Evolutionary conservation across 306 rosid genomes (phyloP).

Genomic region (Prunus fruticosa): DNA sequence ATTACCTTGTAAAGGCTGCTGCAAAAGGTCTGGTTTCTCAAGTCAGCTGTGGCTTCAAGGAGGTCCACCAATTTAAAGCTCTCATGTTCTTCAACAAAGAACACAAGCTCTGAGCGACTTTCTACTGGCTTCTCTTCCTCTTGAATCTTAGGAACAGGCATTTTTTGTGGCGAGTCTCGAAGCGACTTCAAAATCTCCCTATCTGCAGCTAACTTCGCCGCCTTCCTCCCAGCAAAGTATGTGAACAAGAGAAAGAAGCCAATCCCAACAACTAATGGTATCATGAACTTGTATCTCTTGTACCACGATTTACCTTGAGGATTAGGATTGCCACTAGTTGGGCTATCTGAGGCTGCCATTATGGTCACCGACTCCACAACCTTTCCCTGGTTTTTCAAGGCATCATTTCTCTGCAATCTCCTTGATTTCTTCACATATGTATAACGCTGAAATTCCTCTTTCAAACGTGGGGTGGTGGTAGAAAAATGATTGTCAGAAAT

Average conservation of each 20-base stretch:
- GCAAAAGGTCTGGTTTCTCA: slow-evolving; percentile 48
- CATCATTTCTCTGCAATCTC: slow-evolving; percentile 4
- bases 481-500: slow-evolving; percentile 49
- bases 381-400: neutral
- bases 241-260: slow-evolving; percentile 25
- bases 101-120: slow-evolving; percentile 47
- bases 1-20: slow-evolving; percentile 67
- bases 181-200: slow-evolving; percentile 18
- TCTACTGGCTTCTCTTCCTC: slow-evolving; percentile 30
- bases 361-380: neutral
- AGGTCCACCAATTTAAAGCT: slow-evolving; percentile 65
- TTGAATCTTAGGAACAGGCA: slow-evolving; percentile 12
- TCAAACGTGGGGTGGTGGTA: slow-evolving; percentile 13
- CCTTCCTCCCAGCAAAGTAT: slow-evolving; percentile 33
- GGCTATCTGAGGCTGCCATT: slow-evolving; percentile 16
- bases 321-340: neutral
- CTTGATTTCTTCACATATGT: slow-evolving; percentile 9
- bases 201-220: slow-evolving; percentile 12
- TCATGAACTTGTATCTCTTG: neutral
- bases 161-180: slow-evolving; percentile 27
- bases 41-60: slow-evolving; percentile 57
- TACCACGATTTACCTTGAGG: neutral
- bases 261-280: slow-evolving; percentile 23
- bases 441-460: slow-evolving; percentile 19
- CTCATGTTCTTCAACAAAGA: slow-evolving; percentile 61